A percentile compares a stretch with the other conserved stretches of the same genome.
These are phyloP conservation scores for Mytilinidion resinicola DNA, from an alignment of 495 filamentous ascomycete species.

Conservation along the genomic window DNA sequence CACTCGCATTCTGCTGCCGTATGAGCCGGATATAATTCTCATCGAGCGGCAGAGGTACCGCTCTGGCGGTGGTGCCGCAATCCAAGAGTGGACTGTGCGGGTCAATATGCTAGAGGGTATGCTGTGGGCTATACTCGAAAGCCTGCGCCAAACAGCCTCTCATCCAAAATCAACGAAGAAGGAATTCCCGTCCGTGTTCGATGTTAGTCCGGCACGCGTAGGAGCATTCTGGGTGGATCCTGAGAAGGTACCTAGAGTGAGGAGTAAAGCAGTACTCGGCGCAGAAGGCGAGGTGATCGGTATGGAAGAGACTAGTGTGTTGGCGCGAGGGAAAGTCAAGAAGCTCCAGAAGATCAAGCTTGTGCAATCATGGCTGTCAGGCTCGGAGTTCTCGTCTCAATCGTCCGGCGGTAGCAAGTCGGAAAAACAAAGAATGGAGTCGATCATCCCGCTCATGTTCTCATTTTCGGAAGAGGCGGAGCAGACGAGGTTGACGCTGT, in stretches of 20 bases:
- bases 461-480: constrained; percentile 13
- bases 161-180: neutral
- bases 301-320: neutral
- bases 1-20: constrained; percentile 43
- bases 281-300: constrained; percentile 6
- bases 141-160: constrained; percentile 41
- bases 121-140: constrained; percentile 68
- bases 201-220: constrained; percentile 33
- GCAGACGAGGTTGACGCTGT: constrained; percentile 9
- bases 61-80: constrained; percentile 51
- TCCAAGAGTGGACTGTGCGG: constrained; percentile 84
- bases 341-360: constrained; percentile 22
- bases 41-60: constrained; percentile 91
- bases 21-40: constrained; percentile 62
- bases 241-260: neutral
- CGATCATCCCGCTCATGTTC: neutral
- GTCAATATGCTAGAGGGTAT: constrained; percentile 89
- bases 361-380: constrained; percentile 17
- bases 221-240: constrained; percentile 31
- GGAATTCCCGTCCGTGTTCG: constrained; percentile 11
- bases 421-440: neutral
- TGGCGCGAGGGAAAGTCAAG: constrained; percentile 8
- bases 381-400: neutral
- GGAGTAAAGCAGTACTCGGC: neutral
- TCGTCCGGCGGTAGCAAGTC: neutral